Evolutionary conservation across 768 basidiomycete genomes (phyloP).

Genomic region (Termitomyces sp.): DNA sequence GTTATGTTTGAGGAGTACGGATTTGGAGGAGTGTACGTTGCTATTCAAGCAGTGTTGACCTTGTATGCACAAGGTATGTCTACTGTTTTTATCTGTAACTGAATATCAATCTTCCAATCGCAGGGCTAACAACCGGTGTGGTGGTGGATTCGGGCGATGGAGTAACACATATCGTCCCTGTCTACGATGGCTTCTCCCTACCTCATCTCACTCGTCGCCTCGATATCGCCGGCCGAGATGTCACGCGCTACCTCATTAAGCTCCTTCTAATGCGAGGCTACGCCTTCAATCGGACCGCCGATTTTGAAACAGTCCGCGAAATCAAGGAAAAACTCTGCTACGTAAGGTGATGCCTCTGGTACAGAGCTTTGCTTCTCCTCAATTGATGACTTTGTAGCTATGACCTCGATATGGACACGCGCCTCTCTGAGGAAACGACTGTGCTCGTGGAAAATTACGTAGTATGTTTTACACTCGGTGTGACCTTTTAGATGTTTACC

Average conservation of each 20-base stretch:
- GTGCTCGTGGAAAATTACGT: conserved; percentile 95
- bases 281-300: conserved; percentile 98
- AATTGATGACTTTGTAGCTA: conserved; percentile 50
- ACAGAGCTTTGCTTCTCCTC: background rate
- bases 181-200: conserved; percentile 94
- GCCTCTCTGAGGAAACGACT: conserved; percentile 93
- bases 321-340: conserved; percentile 99
- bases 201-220: conserved; percentile 93
- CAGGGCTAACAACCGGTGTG: conserved; percentile 96
- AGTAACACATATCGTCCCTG: conserved; percentile 98
- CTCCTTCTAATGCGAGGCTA: conserved; percentile 99
- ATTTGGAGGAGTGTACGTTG: conserved; percentile 93
- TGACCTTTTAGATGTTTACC: background rate
- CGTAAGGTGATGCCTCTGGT: conserved; percentile 62
- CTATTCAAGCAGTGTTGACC: conserved; percentile 97
- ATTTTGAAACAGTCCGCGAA: conserved; percentile 98
- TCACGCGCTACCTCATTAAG: conserved; percentile 98
- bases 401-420: conserved; percentile 94
- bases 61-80: conserved; percentile 93
- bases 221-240: conserved; percentile 97
- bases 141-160: conserved; percentile 99
- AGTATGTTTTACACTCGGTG: conserved; percentile 39
- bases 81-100: background rate
- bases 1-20: conserved; percentile 99
- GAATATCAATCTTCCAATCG: background rate